Base-by-base conservation (phyloP, 2,329 filamentous ascomycete species). In the Penicillium brasilianum region DNA sequence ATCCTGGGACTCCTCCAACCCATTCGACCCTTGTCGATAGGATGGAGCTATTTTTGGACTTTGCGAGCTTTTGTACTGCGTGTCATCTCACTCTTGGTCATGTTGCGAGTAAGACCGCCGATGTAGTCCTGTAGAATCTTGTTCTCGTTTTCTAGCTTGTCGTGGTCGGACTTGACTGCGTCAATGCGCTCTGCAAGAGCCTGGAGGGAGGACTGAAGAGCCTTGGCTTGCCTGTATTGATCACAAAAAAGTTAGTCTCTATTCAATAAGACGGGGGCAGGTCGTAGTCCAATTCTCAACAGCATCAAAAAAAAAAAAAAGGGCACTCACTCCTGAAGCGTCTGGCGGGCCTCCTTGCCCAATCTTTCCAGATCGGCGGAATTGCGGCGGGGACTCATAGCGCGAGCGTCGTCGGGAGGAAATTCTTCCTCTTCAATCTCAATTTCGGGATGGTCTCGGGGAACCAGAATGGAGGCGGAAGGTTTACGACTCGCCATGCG, bases 121-220 rank as follows among this genome's bases (percentile, higher is more conserved):
- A 98, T 98, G 76, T 98, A 98, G 77, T 97, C 97, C 78, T 98
- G 94, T 51, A 99, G 81, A 74, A 98, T 97, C 72, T 93, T 94
- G 84, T 99, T 99, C 77, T 97, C 93, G 77, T 86, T 95, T 78
- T 98, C 93, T 57, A 99, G 87, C 79, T 97, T 97, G 80, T 97
- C 92, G 74, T 99, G 93, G 74, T 98, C 94, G 69, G 91, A 90
- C 77, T 93, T 92, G 66, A 98, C 93, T 32, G 92, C 91, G 74
- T 99, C 95, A 75, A 98, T 96, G 55, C 93, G 90, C 78, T 97
- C 92, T 67, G 97, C 92, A 46, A 98, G 90, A 65, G 90, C 91
- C 63, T 96, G 84, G 36, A 99, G 87, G 30, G 92, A 96, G 57
- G 93, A 91, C 78, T 99, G 95, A 30, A 98, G 83, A 50, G 88